Percentiles rank a stretch among this genome's conserved stretches.
These are phyloP conservation scores for Furcasterigmium sp. DNA, from an alignment of 2,329 filamentous ascomycete species.

Conservation along the genomic window DNA sequence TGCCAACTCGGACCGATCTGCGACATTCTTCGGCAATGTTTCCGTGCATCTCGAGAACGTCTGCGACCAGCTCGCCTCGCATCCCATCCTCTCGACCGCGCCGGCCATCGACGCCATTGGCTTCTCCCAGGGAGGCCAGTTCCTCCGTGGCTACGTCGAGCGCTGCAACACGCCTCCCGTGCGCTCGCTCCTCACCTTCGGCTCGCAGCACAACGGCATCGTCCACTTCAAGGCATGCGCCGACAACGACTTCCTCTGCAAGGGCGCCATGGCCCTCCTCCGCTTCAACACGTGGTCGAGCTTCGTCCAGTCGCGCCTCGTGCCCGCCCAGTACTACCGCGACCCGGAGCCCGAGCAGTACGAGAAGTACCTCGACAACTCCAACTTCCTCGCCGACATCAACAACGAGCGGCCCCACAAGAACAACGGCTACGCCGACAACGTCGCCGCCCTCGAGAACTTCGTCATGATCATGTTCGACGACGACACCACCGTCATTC, in stretches of 20 bases:
- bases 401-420: conserved; percentile 84
- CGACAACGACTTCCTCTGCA: conserved; percentile 72
- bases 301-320: conserved; percentile 72
- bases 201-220: conserved; percentile 91
- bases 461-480: conserved; percentile 89
- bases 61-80: conserved; percentile 68
- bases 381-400: conserved; percentile 89
- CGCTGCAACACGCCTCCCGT: conserved; percentile 75
- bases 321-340: conserved; percentile 94
- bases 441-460: conserved; percentile 64
- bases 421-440: conserved; percentile 67
- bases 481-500: conserved; percentile 79
- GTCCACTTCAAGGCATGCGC: conserved; percentile 72
- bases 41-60: conserved; percentile 71
- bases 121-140: conserved; percentile 94
- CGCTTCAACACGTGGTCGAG: conserved; percentile 73
- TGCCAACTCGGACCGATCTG: conserved; percentile 65
- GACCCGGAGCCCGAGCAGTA: conserved; percentile 56
- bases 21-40: conserved; percentile 88
- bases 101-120: conserved; percentile 86
- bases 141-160: conserved; percentile 87
- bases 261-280: conserved; percentile 71
- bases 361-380: conserved; percentile 69
- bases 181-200: conserved; percentile 78
- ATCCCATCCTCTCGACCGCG: conserved; percentile 76